These are phyloP conservation scores for Curvularia hawaiiensis DNA, from an alignment of 2,329 filamentous ascomycete genomes.

Conservation along the genomic window DNA sequence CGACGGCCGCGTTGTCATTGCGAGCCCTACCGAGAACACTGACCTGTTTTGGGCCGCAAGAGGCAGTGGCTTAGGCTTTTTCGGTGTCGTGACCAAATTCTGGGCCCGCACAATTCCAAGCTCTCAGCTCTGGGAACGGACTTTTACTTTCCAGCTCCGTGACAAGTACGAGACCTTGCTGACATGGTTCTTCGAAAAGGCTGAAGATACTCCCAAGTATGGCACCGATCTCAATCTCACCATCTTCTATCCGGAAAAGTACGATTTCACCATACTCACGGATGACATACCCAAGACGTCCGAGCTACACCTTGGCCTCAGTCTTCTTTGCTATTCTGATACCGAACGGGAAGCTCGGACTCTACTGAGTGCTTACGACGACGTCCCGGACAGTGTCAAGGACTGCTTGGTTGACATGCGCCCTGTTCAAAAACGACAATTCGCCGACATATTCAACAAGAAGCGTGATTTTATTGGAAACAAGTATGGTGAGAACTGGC, in stretches of 20 bases:
- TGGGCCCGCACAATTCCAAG: conserved; percentile 22
- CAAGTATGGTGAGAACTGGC: conserved; percentile 1
- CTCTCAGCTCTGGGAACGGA: conserved; percentile 2
- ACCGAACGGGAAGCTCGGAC: neutral
- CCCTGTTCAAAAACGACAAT: neutral
- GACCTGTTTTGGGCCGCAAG: conserved; percentile 48
- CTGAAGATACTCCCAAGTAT: conserved; percentile 5
- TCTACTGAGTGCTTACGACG: conserved; percentile 1
- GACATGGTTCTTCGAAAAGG: conserved; percentile 7
- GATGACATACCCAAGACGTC: conserved; percentile 2
- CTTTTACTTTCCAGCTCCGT: conserved; percentile 2
- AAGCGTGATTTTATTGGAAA: conserved; percentile 1
- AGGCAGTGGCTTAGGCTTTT: conserved; percentile 41
- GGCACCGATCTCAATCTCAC: conserved; percentile 5
- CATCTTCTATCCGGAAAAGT: conserved; percentile 6
- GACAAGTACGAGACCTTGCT: conserved; percentile 5
- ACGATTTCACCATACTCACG: neutral
- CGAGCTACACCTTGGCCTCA: neutral
- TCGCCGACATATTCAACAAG: neutral
- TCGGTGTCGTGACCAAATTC: conserved; percentile 25
- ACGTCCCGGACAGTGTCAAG: neutral
- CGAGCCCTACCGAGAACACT: conserved; percentile 30
- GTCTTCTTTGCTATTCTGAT: neutral
- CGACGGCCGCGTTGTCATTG: conserved; percentile 33
- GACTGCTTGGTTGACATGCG: neutral